Evolutionary conservation across 352 stramenopile genomes (phyloP), one percentile per base, ranked within the genome.

Genomic region (Globisporangium takayamanum): DNA sequence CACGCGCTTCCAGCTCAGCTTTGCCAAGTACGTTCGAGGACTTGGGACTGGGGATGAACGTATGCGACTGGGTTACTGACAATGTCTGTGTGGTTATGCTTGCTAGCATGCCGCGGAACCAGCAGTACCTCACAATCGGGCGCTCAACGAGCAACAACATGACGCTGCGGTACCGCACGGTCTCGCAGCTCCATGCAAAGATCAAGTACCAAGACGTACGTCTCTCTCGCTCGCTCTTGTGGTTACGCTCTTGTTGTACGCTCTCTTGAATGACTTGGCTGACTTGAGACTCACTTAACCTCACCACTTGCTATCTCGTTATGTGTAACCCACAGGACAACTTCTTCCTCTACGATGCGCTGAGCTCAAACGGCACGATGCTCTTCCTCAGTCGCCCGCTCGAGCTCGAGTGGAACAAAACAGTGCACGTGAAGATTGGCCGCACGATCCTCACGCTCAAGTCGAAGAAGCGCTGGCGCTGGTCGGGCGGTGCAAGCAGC

Each of bases 1-100:
- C 67, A 97, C 89, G 49, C 86, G 89, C 22, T 97, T 96, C 71
- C 89, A 96, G 64, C 75, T 97, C 44, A 95, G 84, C 62, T 97
- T 97, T 67, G 84, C 84, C 52, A 95, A 88, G 84, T 94, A 72
- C 11, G 78, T 87, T 22, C 15, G 15, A 14, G 3, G 3, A 55
- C 16, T 28, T 33, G n/a, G 28, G 3, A 37, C 22, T 22, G 22
- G 22, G 22, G 22, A 22, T 22, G 22, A 22, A 22, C 22, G 22
- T 22, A 22, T 37, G 42, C 11, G 10, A 7, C 26, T 12, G 6
- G 30, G 26, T 7, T 57, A 33, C n/a, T 50, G 36, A 50, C 49
- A 62, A 36, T 30, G 55, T 22, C 22, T 22, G 46, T 67, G 12
- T 42, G 36, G 26, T 8, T 66, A 37, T 11, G 64, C 14, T 44